phyloP scores from a whole-genome alignment of 306 rosid genomes.

The barrel medic (Medicago truncatula) region DNA sequence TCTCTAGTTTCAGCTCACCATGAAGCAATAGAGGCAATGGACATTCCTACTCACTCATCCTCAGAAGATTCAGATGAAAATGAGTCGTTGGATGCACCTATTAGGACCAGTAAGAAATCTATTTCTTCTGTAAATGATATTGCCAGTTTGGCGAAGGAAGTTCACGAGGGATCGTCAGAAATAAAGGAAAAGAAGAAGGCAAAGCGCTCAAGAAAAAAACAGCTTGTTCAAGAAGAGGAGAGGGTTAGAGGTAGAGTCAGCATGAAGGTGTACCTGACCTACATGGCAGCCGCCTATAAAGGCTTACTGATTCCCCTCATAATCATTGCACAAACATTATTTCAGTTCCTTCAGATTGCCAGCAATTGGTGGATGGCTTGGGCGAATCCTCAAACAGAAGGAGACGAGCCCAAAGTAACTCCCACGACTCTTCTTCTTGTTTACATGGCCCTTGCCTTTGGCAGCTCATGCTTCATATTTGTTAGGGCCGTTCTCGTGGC shows the following conservation, averaged over 20 bases:
- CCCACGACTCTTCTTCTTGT: slow-evolving; percentile 79
- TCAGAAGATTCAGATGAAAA: slow-evolving; percentile 91
- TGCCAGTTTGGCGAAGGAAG: slow-evolving; percentile 80
- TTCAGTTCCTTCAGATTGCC: slow-evolving; percentile 99
- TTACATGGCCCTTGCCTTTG: slow-evolving; percentile 90
- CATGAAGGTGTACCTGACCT: slow-evolving; percentile 95
- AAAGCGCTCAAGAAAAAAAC: slow-evolving; percentile 82
- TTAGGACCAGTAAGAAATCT: slow-evolving; percentile 55
- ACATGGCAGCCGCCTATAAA: slow-evolving; percentile 98
- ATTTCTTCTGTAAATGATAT: slow-evolving; percentile 56
- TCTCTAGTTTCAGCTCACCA: slow-evolving; percentile 94
- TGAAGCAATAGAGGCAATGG: slow-evolving; percentile 99
- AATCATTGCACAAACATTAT: slow-evolving; percentile 79
- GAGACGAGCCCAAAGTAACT: slow-evolving; percentile 83
- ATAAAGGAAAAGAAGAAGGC: slow-evolving; percentile 91
- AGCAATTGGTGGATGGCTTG: slow-evolving; percentile 99
- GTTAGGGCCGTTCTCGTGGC: slow-evolving; percentile 89
- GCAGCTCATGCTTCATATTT: slow-evolving; percentile 87
- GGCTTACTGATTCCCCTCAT: slow-evolving; percentile 90
- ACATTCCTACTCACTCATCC: slow-evolving; percentile 85
- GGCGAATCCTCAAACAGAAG: slow-evolving; percentile 99
- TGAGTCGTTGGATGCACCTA: slow-evolving; percentile 56
- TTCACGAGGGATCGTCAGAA: slow-evolving; percentile 80
- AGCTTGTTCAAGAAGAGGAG: slow-evolving; percentile 99
- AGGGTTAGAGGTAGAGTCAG: slow-evolving; percentile 96